Percentiles rank a stretch among this genome's conserved stretches.
These are phyloP conservation scores for Suhomyces emberorum DNA, from an alignment of 805 yeast genomes.

Conservation along the genomic window DNA sequence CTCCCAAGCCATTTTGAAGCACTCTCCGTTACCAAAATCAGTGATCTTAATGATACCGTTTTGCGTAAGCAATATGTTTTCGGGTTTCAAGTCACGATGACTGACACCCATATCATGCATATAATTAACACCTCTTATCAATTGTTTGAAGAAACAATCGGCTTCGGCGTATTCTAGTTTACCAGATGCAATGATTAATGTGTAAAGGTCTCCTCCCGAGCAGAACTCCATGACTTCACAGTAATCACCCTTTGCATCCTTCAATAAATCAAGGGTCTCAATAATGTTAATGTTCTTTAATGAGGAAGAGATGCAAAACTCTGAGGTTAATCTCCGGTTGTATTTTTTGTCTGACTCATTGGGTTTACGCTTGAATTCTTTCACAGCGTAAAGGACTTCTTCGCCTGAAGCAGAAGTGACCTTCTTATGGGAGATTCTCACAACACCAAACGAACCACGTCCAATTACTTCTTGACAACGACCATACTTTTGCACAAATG, in stretches of 20 bases:
- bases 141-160: conserved; percentile 85
- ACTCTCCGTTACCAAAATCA: conserved; percentile 84
- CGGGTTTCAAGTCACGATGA: conserved; percentile 88
- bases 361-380: conserved; percentile 67
- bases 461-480: conserved; percentile 94
- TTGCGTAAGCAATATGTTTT: conserved; percentile 70
- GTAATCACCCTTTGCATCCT: conserved; percentile 79
- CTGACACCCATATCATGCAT: conserved; percentile 90
- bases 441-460: conserved; percentile 91
- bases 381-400: conserved; percentile 73
- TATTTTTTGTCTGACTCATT: conserved; percentile 65
- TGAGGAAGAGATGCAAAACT: conserved; percentile 78
- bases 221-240: conserved; percentile 86
- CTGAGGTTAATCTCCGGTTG: conserved; percentile 71
- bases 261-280: conserved; percentile 68
- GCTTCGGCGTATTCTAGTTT: conserved; percentile 79
- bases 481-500: conserved; percentile 88
- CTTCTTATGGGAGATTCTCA: conserved; percentile 79
- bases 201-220: conserved; percentile 76
- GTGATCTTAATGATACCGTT: conserved; percentile 76
- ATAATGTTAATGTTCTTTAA: conserved; percentile 77
- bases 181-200: conserved; percentile 72
- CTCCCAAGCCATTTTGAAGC: conserved; percentile 86
- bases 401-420: conserved; percentile 16
- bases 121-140: conserved; percentile 77